Evolutionary conservation across 768 basidiomycete species (phyloP), one percentile per base, ranked within the genome.

Genomic region (Leccinum variicolor): DNA sequence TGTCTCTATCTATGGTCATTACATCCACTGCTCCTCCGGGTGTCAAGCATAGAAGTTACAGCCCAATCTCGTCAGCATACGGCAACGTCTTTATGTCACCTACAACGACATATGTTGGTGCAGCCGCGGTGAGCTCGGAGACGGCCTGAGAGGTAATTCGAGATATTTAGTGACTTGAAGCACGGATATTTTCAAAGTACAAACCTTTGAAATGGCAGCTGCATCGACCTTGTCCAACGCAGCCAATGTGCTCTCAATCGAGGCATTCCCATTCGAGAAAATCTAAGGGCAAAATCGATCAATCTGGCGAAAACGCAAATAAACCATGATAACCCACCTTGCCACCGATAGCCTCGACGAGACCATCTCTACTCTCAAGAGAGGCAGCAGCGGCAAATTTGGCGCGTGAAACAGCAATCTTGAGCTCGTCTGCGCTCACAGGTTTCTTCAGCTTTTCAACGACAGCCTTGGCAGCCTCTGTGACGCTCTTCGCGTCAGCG

Each of bases 91-190:
- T 75, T 62, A 86, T 75, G 68, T 96, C 85, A 47, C 95, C 97
- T 50, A 98, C 80, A 11, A 86, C 89, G 41, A 98, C 92, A 63
- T 81, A 92, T 25, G 93, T 94, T 19, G 95, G 91, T 75, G 92
- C 90, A 64, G 78, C 73, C 70, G 85, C 82, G 68, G 90, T 73
- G 47, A 96, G 80, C 36, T 81, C 73, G 3, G 86, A 77, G 47
- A 85, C 81, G 51, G 85, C 82, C 91, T 55, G 46, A 28, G 19
- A 26, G 23, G 34, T 36, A 14, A 31, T 54, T 25, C 29, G 53
- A 47, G 41, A 49, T 43, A n/a, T 13, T 57, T 8, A 54, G 19
- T 28, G 19, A 28, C 14, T 2, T 5, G 14, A 6, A 7, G 39
- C n/a, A 41, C 2, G 4, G 9, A n/a, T 41, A 10, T n/a, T 10